These are phyloP conservation scores for Adiantum capillusveneris DNA, from an alignment of 75 land plant species.

Conservation along the genomic window DNA sequence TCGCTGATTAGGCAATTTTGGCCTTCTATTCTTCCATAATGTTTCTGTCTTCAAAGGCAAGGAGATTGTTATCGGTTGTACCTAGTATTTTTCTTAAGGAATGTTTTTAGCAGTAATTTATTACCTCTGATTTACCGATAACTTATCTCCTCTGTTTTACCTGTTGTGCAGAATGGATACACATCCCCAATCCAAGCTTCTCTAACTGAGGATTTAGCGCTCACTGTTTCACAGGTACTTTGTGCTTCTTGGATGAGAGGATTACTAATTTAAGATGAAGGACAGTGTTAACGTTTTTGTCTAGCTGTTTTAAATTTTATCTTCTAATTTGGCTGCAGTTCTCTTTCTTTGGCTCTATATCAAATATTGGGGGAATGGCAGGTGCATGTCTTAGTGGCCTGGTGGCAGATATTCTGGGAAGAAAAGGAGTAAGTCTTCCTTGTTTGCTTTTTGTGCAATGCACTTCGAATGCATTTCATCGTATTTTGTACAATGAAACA, in stretches of 20 bases:
- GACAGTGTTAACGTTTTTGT: too few relatives aligned
- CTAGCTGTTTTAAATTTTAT: too few relatives aligned
- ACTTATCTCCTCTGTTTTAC: too few relatives aligned
- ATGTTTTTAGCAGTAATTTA: too few relatives aligned
- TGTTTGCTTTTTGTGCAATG: too few relatives aligned
- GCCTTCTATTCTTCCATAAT: too few relatives aligned
- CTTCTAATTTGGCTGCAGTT: conserved; percentile 35
- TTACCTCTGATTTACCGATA: too few relatives aligned
- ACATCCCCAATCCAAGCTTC: conserved; percentile 29
- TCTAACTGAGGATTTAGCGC: conserved; percentile 27
- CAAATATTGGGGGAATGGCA: conserved; percentile 74
- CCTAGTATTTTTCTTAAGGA: too few relatives aligned
- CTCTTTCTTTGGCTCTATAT: conserved; percentile 64
- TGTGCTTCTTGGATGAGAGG: not conserved
- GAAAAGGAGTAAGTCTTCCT: conserved; percentile 49
- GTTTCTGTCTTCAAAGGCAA: too few relatives aligned
- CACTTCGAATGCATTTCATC: not conserved
- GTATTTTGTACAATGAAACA: conserved; percentile 14
- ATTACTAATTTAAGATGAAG: too few relatives aligned
- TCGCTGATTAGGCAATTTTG: too few relatives aligned
- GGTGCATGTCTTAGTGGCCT: conserved; percentile 66
- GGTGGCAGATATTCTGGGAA: conserved; percentile 52
- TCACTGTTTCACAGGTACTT: conserved; percentile 30
- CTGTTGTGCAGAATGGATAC: conserved; percentile 33
- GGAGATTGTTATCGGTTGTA: too few relatives aligned